Evolutionary conservation across 768 basidiomycete species (phyloP).

Genomic region (Hygrocybe punicea): DNA sequence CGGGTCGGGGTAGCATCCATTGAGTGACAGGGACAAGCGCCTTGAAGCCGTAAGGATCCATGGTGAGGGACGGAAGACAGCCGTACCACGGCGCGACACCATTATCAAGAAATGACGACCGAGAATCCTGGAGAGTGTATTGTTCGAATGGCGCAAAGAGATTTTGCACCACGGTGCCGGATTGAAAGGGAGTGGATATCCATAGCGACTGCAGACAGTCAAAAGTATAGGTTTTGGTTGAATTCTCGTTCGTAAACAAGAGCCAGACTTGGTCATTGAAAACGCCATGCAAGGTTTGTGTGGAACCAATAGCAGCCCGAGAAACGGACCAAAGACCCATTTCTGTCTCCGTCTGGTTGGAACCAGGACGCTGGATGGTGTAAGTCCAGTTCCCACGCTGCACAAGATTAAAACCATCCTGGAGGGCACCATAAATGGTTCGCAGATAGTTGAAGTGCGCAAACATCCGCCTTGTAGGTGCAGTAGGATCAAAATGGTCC

Average conservation of each 20-base stretch:
- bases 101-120: conserved; percentile 59
- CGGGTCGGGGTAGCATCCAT: conserved; percentile 71
- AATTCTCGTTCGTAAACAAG: conserved; percentile 83
- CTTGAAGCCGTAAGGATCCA: conserved; percentile 80
- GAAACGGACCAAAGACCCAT: conserved; percentile 85
- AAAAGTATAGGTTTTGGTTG: conserved; percentile 58
- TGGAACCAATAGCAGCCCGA: conserved; percentile 53
- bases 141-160: conserved; percentile 80
- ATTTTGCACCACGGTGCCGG: conserved; percentile 63
- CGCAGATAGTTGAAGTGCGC: conserved; percentile 72
- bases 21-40: conserved; percentile 63
- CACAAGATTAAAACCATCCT: conserved; percentile 85
- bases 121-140: conserved; percentile 66
- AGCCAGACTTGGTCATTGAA: conserved; percentile 75
- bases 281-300: conserved; percentile 62
- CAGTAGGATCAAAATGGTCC: conserved; percentile 92
- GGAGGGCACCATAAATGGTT: conserved; percentile 62
- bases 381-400: conserved; percentile 85
- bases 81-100: conserved; percentile 64
- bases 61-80: conserved; percentile 61
- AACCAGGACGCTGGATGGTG: conserved; percentile 75
- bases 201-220: conserved; percentile 57
- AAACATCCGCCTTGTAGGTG: conserved; percentile 70
- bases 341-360: conserved; percentile 75
- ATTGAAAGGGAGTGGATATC: conserved; percentile 77